Evolutionary conservation across 805 yeast species (phyloP).

Genomic region (Starmerella cellae): DNA sequence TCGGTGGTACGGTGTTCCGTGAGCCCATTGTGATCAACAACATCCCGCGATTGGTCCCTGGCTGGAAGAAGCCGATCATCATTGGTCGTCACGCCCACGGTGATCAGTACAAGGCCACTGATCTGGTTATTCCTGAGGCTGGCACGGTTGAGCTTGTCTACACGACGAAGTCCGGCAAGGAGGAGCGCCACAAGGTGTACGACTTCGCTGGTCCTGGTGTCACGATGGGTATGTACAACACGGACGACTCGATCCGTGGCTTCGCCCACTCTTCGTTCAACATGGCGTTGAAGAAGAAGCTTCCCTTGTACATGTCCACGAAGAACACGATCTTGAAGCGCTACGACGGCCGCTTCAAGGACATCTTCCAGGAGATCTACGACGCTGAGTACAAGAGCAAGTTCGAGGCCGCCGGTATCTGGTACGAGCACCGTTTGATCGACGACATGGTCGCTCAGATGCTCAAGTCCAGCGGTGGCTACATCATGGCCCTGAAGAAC

Average conservation of each 20-base stretch:
- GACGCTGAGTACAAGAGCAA: conserved; percentile 51
- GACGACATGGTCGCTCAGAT: conserved; percentile 99
- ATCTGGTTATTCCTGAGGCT: conserved; percentile 61
- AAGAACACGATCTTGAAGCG: conserved; percentile 88
- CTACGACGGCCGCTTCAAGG: conserved; percentile 93
- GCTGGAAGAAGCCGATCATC: conserved; percentile 90
- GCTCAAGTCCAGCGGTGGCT: conserved; percentile 93
- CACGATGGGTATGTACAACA: conserved; percentile 88
- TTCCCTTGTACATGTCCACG: conserved; percentile 77
- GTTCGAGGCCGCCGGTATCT: conserved; percentile 71
- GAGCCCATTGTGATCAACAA: conserved; percentile 87
- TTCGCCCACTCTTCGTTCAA: conserved; percentile 91
- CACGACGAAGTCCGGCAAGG: conserved; percentile 47
- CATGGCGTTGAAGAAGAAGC: conserved; percentile 62
- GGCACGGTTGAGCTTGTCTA: conserved; percentile 69
- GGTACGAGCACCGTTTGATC: conserved; percentile 93
- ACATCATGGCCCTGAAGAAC: conserved; percentile 89
- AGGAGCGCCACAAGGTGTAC: conserved; percentile 47
- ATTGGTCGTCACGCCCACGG: conserved; percentile 97
- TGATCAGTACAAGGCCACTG: conserved; percentile 92
- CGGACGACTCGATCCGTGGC: conserved; percentile 77
- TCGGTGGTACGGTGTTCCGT: conserved; percentile 94
- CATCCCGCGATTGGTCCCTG: conserved; percentile 78
- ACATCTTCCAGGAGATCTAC: conserved; percentile 72
- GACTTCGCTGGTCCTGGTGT: conserved; percentile 64